These are phyloP conservation scores for Bromus sterilis DNA, from an alignment of 176 grass and related monocot species.

Conservation along the genomic window DNA sequence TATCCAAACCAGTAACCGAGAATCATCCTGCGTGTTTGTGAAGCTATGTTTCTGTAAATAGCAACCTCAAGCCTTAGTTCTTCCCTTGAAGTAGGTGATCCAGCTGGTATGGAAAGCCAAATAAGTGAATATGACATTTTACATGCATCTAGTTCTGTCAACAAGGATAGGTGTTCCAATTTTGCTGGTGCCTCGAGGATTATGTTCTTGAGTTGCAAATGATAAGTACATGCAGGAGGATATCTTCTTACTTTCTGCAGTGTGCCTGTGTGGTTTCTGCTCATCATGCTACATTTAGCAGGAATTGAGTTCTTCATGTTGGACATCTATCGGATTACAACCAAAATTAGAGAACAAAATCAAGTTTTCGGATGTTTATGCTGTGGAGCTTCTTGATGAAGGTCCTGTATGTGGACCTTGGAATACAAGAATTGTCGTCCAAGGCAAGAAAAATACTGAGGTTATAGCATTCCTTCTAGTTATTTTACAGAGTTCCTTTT, in stretches of 20 bases:
- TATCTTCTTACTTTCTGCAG: background rate
- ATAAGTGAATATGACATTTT: background rate
- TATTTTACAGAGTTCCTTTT: constrained; percentile 30
- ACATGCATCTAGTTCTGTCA: constrained; percentile 5
- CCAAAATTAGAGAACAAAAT: constrained; percentile 44
- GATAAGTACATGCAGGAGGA: background rate
- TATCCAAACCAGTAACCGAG: background rate
- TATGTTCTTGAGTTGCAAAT: constrained; percentile 4
- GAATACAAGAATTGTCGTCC: constrained; percentile 29
- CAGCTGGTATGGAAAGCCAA: background rate
- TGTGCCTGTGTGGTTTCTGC: background rate
- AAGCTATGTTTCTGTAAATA: background rate
- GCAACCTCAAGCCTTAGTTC: background rate
- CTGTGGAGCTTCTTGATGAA: constrained; percentile 59
- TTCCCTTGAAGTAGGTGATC: background rate
- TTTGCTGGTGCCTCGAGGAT: background rate
- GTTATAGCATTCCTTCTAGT: constrained; percentile 41
- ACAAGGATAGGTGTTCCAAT: background rate
- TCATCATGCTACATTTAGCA: constrained; percentile 17
- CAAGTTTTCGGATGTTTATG: constrained; percentile 74
- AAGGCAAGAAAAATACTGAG: constrained; percentile 43
- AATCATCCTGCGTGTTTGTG: background rate
- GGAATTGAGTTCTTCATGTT: constrained; percentile 44
- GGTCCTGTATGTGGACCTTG: constrained; percentile 49
- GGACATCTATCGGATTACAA: constrained; percentile 34